phyloP scores from a whole-genome alignment of 768 basidiomycete genomes.

The Lactifluus subvellereus region DNA sequence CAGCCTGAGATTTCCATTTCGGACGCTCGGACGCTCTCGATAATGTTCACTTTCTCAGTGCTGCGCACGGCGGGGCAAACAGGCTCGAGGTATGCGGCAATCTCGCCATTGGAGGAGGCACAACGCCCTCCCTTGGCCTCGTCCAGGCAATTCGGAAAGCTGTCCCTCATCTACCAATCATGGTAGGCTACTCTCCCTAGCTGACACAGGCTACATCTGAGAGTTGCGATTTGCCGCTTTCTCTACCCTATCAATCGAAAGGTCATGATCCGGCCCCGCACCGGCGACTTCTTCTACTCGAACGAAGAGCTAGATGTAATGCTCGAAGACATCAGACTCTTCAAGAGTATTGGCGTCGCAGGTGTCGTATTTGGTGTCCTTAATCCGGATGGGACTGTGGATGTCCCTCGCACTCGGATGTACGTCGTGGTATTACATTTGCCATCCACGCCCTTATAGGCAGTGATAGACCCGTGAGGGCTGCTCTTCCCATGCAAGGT shows the following conservation, averaged over 20 bases:
- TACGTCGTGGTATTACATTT: slow-evolving; percentile 22
- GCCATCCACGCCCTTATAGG: background rate
- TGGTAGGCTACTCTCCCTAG: slow-evolving; percentile 43
- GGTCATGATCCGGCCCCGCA: slow-evolving; percentile 77
- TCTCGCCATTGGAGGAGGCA: slow-evolving; percentile 69
- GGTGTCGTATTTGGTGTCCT: slow-evolving; percentile 69
- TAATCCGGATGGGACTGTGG: slow-evolving; percentile 49
- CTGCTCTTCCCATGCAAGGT: slow-evolving; percentile 62
- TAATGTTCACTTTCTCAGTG: slow-evolving; percentile 37
- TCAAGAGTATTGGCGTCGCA: slow-evolving; percentile 50
- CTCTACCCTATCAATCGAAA: background rate
- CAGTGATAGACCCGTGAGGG: slow-evolving; percentile 45
- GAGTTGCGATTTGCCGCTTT: background rate
- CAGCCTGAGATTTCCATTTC: background rate
- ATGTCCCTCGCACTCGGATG: slow-evolving; percentile 56
- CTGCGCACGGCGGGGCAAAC: slow-evolving; percentile 64
- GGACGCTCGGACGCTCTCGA: background rate
- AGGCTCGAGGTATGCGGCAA: slow-evolving; percentile 74
- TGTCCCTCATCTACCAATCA: slow-evolving; percentile 50
- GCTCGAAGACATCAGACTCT: slow-evolving; percentile 61
- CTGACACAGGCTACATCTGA: background rate
- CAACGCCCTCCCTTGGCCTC: slow-evolving; percentile 75
- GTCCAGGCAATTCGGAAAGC: slow-evolving; percentile 49
- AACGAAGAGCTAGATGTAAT: slow-evolving; percentile 63
- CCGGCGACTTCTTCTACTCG: slow-evolving; percentile 75